Evolutionary conservation across 352 stramenopile genomes (phyloP), one percentile per base, ranked within the genome.

Genomic region (Phytophthora europaea): DNA sequence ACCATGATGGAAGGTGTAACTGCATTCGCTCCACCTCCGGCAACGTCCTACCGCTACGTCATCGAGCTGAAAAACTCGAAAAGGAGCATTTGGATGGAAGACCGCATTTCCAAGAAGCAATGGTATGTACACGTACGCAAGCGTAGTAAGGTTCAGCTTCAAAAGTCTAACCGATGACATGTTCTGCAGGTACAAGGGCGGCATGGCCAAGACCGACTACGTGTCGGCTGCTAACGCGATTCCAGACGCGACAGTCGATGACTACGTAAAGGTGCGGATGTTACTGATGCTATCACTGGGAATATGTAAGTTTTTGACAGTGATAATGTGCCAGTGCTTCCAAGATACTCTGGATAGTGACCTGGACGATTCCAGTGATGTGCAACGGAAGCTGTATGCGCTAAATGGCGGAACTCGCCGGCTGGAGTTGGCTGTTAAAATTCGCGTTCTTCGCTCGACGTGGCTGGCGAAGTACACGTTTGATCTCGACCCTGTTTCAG

Each of bases 1-100:
- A 18, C 18, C 12, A 6, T 5, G 36, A 15, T 43, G 8, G 57
- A 72, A 4, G 70, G 70, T 7, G 23, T 61, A 0, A 73, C 64
- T 16, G n/a, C 53, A n/a, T 76, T 69, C n/a, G 15, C 23, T 2
- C 3, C 22, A 18, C 33, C 26, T 1, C 57, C 63, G 0, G 0
- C 36, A 16, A 47, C 45, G 10, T 38, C n/a, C 2, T 68, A 59
- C 15, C 43, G 43, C 43, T 50, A 50, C 16, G 43, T 20, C 12
- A 50, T 50, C 12, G 16, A 50, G 43, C 43, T 50, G 16, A 50
- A 50, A 9, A 23, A 16, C 15, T 22, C 16, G 7, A 54, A 54
- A 15, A 2, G 33, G 47, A 54, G 47, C n/a, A 54, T 54, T 28
- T 54, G 47, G 47, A 6, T 54, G 4, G 47, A 54, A n/a, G 22